Base-by-base conservation (phyloP, 2,329 filamentous ascomycete species). In the Pyrenochaeta sp. region DNA sequence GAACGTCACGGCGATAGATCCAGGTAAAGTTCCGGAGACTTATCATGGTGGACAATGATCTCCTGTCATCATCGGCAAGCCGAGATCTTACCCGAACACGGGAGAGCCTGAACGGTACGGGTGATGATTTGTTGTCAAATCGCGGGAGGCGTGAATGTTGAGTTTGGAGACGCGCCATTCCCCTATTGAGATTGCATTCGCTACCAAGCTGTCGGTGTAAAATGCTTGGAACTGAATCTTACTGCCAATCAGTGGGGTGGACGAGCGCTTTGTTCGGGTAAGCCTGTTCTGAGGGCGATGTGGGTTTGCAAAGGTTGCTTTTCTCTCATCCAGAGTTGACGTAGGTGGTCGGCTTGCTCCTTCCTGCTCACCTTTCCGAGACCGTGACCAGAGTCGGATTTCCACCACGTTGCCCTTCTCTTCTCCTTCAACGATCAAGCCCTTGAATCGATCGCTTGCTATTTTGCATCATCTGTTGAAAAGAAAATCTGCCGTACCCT, bases 141-240 rank as follows among this genome's bases (percentile, higher is more conserved):
- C 43, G 36, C 22, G 29, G 35, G n/a, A 47, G 47, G 49, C 44
- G 48, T 56, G 41, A 41, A 53, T 30, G 32, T 51, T 44, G 42
- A 45, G 30, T 47, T 39, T 45, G 43, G 46, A 47, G 50, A 50
- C 34, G 48, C 60, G 60, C 60, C 53, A 59, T 48, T 37, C 28
- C 35, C 59, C 56, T 56, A 53, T 62, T 48, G 49, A 60, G 51
- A 57, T 44, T 54, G 54, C 55, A 51, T 56, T 68, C 66, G 65
- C 48, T 65, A 65, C 67, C 67, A 66, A 28, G 8, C 57, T 60
- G 59, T 61, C 65, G 67, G 66, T 43, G 51, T 49, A 18, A 36
- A 48, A n/a, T 51, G 57, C 57, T 51, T 51, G 51, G 38, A 43
- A 37, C 35, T 36, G 21, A 38, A 36, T 24, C 36, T 42, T 41